Conservation (phyloP, 495 filamentous ascomycete species). For the Paragyromitra xinjiangensis region DNA sequence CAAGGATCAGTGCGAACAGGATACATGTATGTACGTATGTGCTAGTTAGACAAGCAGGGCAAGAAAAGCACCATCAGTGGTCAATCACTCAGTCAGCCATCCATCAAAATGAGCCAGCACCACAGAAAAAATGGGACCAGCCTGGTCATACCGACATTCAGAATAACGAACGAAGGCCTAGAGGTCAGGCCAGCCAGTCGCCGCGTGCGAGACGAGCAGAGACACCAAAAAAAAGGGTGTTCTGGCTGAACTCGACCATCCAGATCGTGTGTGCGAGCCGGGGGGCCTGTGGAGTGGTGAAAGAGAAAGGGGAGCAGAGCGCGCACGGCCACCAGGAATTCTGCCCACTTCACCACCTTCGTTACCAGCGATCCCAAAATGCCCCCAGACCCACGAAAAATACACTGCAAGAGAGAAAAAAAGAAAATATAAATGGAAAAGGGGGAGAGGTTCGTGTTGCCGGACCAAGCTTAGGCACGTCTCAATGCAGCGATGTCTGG, state of each 20-base stretch:
- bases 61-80: slow-evolving; percentile 45
- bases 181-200: slow-evolving; percentile 33
- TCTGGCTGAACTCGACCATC: slow-evolving; percentile 37
- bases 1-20: slow-evolving; percentile 44
- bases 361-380: slow-evolving; percentile 54
- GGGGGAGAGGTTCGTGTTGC: slow-evolving; percentile 52
- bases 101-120: slow-evolving; percentile 43
- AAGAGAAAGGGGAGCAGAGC: slow-evolving; percentile 49
- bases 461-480: slow-evolving; percentile 50
- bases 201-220: slow-evolving; percentile 32
- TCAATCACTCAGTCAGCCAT: slow-evolving; percentile 49
- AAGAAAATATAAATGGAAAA: slow-evolving; percentile 45
- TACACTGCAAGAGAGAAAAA: slow-evolving; percentile 42
- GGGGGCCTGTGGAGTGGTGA: slow-evolving; percentile 51
- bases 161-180: slow-evolving; percentile 47
- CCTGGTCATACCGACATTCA: slow-evolving; percentile 40
- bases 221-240: slow-evolving; percentile 27
- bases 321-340: slow-evolving; percentile 49
- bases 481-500: slow-evolving; percentile 52
- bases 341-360: slow-evolving; percentile 38
- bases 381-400: slow-evolving; percentile 52
- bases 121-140: slow-evolving; percentile 42
- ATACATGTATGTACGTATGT: slow-evolving; percentile 49
- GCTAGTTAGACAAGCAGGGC: slow-evolving; percentile 52
- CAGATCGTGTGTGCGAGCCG: slow-evolving; percentile 45